phyloP scores from a whole-genome alignment of 164 flowering plant species.

The Paratinospora sagittata region DNA sequence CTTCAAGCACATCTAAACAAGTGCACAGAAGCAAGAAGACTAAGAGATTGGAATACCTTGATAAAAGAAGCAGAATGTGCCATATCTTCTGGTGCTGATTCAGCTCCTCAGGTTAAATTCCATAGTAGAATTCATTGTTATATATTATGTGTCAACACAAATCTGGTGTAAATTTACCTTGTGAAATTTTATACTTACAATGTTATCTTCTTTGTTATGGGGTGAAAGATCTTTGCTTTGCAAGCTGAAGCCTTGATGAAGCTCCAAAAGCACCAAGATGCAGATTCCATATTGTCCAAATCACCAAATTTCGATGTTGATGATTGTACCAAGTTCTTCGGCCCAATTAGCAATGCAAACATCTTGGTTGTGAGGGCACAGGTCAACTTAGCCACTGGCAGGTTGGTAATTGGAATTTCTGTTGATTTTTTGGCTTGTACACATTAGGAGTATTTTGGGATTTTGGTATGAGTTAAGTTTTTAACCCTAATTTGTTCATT shows the following conservation, averaged over 20 bases:
- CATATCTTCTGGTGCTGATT: slow-evolving; percentile 66
- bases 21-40: slow-evolving; percentile 48
- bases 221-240: slow-evolving; percentile 45
- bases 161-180: not conserved
- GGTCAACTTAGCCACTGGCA: slow-evolving; percentile 65
- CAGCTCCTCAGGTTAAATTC: slow-evolving; percentile 59
- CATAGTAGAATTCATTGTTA: not conserved
- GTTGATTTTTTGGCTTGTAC: no score
- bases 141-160: no score
- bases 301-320: slow-evolving; percentile 38
- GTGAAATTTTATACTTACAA: not conserved
- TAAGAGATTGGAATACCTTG: slow-evolving; percentile 51
- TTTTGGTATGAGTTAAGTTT: no score
- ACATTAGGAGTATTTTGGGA: no score
- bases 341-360: slow-evolving; percentile 30
- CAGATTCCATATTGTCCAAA: slow-evolving; percentile 34
- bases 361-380: slow-evolving; percentile 41
- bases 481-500: no score
- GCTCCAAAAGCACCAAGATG: slow-evolving; percentile 69
- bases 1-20: slow-evolving; percentile 35
- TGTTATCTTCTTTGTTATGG: not conserved
- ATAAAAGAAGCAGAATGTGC: slow-evolving; percentile 44
- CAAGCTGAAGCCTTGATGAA: slow-evolving; percentile 79
- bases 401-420: slow-evolving; percentile 33
- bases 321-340: slow-evolving; percentile 41